Base-by-base conservation (phyloP, 1,284 basidiomycete genomes). In the Pterula multifida region DNA sequence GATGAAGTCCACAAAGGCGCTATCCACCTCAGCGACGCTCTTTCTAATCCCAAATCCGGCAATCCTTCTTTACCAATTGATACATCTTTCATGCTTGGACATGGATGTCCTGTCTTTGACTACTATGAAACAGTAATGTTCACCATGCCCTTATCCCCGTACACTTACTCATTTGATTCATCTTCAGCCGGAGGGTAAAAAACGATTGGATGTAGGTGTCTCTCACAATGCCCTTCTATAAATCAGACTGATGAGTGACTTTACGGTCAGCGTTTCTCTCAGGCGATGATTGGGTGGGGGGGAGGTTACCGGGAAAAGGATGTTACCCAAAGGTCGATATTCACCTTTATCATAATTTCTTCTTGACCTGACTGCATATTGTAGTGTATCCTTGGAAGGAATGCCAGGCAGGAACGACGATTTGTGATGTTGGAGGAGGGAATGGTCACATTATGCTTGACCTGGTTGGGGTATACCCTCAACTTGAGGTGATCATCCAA, bases 351-450 rank as follows among this genome's bases (percentile, higher is more conserved):
- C 28, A 32, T 6, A 15, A 32, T 32, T 32, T 6, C 28, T 15
- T 6, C 28, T 32, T 15, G 15, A 6, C 28, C 28, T 6, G 28
- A 6, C 28, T 15, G 15, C 15, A n/a, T n/a, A n/a, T 32, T 15
- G 28, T 50, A 72, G 67, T 52, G 2, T 74, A 70, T 56, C 70
- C 73, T 3, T 78, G 73, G 75, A 52, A 58, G n/a, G 56, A 60
- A 6, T 59, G 72, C 1, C 56, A 60, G 2, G 26, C 58, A 2
- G 64, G 61, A 11, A 61, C 68, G 0, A 65, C 62, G 0, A 55
- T 79, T 9, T 72, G 70, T 32, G 77, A 79, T 56, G 62, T 79
- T 4, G 75, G 72, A 2, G 66, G 71, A 0, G 70, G 75, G 1
- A 58, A 68, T 22, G 76, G 77, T 0, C 57, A 65, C 15, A 60